Percentiles rank a stretch among this genome's conserved stretches.
Evolutionary conservation across 2,329 filamentous ascomycete genomes (phyloP).

Genomic region (Aspergillus nomiae): DNA sequence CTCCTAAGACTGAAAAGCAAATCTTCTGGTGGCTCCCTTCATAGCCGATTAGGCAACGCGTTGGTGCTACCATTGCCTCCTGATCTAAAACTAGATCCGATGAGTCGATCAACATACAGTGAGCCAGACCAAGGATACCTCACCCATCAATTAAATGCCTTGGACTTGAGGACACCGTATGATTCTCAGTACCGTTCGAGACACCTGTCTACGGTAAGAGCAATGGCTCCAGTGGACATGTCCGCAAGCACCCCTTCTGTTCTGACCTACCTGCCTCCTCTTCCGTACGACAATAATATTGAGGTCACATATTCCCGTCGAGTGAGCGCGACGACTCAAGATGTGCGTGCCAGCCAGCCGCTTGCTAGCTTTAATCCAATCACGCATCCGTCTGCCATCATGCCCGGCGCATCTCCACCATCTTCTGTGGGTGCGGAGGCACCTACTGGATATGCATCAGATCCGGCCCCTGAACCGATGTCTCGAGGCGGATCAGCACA

Average conservation of each 20-base stretch:
- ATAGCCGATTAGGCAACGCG: slow-evolving; percentile 25
- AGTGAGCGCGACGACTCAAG: slow-evolving; percentile 13
- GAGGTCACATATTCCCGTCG: slow-evolving; percentile 31
- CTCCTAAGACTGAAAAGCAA: slow-evolving; percentile 27
- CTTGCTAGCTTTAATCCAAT: slow-evolving; percentile 14
- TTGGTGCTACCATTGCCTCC: slow-evolving; percentile 32
- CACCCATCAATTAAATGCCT: slow-evolving; percentile 18
- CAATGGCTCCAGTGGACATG: slow-evolving; percentile 21
- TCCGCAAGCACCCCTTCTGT: slow-evolving; percentile 31
- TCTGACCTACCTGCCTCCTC: slow-evolving; percentile 23
- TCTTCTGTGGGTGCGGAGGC: slow-evolving; percentile 19
- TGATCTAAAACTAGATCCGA: slow-evolving; percentile 28
- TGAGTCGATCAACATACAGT: slow-evolving; percentile 35
- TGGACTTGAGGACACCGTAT: slow-evolving; percentile 29
- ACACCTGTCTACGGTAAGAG: slow-evolving; percentile 17
- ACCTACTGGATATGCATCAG: slow-evolving; percentile 27
- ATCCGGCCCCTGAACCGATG: slow-evolving; percentile 34
- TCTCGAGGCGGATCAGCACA: slow-evolving; percentile 36
- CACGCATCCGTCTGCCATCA: slow-evolving; percentile 36
- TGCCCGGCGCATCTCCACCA: slow-evolving; percentile 35
- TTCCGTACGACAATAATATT: slow-evolving; percentile 40
- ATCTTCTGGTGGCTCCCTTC: slow-evolving; percentile 34
- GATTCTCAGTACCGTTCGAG: slow-evolving; percentile 29
- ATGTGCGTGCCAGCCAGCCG: slow-evolving; percentile 16
- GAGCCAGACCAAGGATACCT: slow-evolving; percentile 30